Conservation (phyloP, 2,329 filamentous ascomycete genomes). For the Canariomyces notabilis region DNA sequence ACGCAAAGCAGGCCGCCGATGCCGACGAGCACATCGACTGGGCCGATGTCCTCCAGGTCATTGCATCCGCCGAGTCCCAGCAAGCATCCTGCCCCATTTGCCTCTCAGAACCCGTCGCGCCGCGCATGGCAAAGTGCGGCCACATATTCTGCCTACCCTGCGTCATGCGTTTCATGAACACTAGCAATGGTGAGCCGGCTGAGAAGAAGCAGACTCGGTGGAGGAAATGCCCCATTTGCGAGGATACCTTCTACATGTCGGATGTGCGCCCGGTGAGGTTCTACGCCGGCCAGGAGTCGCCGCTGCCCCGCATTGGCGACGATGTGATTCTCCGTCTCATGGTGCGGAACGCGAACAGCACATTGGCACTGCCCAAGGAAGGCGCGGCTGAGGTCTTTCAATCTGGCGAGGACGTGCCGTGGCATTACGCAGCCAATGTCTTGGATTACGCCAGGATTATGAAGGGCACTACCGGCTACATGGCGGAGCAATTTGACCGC, state of each 20-base stretch:
- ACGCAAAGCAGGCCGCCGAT: constrained; percentile 74
- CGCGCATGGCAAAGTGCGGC: constrained; percentile 93
- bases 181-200: constrained; percentile 59
- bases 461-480: constrained; percentile 88
- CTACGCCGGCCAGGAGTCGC: constrained; percentile 82
- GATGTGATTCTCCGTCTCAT: constrained; percentile 88
- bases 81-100: constrained; percentile 89
- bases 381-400: constrained; percentile 64
- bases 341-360: constrained; percentile 73
- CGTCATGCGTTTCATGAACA: constrained; percentile 92
- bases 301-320: constrained; percentile 73
- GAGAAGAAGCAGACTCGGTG: constrained; percentile 58
- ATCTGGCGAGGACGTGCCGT: constrained; percentile 74
- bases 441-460: constrained; percentile 83
- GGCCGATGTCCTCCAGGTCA: constrained; percentile 82
- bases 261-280: constrained; percentile 87
- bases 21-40: constrained; percentile 88
- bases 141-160: constrained; percentile 96
- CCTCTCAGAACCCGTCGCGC: constrained; percentile 84
- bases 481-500: constrained; percentile 71
- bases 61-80: constrained; percentile 87
- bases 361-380: constrained; percentile 81
- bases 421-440: constrained; percentile 91
- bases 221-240: constrained; percentile 96
- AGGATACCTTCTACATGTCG: constrained; percentile 86